Conservation (phyloP, 139 green algal genomes). For the Chlamydomonas incerta region DNA sequence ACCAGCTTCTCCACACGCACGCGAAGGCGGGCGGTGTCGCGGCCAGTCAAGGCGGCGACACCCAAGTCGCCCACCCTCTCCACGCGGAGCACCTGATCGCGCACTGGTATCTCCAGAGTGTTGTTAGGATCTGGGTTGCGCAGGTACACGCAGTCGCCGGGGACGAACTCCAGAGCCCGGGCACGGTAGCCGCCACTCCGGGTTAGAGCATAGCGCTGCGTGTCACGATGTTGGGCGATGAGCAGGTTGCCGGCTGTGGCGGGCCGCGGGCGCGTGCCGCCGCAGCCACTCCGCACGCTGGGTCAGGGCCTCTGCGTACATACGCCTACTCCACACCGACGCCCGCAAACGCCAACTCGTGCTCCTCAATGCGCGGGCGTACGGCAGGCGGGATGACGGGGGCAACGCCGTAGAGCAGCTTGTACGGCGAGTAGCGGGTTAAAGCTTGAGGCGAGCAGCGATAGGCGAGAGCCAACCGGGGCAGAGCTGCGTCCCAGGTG, state of each 20-base stretch:
- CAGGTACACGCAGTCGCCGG: no score
- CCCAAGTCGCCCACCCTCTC: no score
- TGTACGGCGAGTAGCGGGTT: constrained; percentile 25
- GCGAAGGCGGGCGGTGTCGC: background rate
- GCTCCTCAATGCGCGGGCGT: no score
- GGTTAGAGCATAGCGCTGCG: background rate
- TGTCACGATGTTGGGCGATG: constrained; percentile 51
- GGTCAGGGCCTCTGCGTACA: background rate
- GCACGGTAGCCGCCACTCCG: constrained; percentile 21
- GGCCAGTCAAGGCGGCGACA: no score
- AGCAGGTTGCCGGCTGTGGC: constrained; percentile 11
- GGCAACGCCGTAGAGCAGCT: constrained; percentile 24
- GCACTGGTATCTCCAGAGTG: no score
- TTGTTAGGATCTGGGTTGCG: no score
- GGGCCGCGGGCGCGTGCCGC: background rate
- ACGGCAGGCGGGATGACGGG: constrained; percentile 26
- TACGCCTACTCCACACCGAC: background rate
- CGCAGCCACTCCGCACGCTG: background rate
- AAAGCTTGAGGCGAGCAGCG: constrained; percentile 31
- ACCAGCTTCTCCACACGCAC: background rate
- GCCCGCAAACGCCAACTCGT: constrained; percentile 20
- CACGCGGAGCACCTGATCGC: no score
- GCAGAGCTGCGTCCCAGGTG: background rate
- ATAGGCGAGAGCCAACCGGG: no score
- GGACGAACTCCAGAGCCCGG: no score